phyloP scores from a whole-genome alignment of 768 basidiomycete species.

The Mycena chlorophos region DNA sequence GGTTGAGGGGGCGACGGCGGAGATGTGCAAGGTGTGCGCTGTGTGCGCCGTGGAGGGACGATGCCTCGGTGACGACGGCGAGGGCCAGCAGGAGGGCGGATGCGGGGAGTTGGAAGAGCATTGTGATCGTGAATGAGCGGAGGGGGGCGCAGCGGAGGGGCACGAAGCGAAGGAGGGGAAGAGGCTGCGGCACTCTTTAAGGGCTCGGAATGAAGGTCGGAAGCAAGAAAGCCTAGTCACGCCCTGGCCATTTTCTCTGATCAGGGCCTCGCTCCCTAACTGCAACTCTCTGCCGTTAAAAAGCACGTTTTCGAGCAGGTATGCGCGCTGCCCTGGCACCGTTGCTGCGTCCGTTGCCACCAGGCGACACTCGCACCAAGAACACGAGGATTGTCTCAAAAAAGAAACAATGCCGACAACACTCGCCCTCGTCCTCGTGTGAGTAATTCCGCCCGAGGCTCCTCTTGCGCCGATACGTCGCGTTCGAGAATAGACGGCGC shows the following conservation, averaged over 20 bases:
- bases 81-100: conserved; percentile 26
- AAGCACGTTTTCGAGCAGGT: conserved; percentile 3
- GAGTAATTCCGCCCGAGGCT: conserved; percentile 10
- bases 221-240: conserved; percentile 14
- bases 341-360: not conserved
- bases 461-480: conserved; percentile 21
- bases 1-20: conserved; percentile 28
- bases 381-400: conserved; percentile 12
- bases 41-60: conserved; percentile 21
- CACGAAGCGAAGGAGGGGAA: conserved; percentile 6
- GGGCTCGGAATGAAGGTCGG: conserved; percentile 11
- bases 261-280: not conserved
- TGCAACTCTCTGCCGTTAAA: conserved; percentile 6
- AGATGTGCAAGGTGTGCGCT: conserved; percentile 23
- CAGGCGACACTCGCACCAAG: conserved; percentile 1
- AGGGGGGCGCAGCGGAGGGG: conserved; percentile 12
- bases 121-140: conserved; percentile 15
- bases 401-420: not conserved
- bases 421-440: conserved; percentile 4
- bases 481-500: conserved; percentile 13
- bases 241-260: not conserved
- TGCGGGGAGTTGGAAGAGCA: conserved; percentile 27
- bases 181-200: conserved; percentile 19
- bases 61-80: conserved; percentile 23
- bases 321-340: conserved; percentile 1